Base-by-base conservation (phyloP, 139 green algal genomes). In the Yamagishiella unicocca region DNA sequence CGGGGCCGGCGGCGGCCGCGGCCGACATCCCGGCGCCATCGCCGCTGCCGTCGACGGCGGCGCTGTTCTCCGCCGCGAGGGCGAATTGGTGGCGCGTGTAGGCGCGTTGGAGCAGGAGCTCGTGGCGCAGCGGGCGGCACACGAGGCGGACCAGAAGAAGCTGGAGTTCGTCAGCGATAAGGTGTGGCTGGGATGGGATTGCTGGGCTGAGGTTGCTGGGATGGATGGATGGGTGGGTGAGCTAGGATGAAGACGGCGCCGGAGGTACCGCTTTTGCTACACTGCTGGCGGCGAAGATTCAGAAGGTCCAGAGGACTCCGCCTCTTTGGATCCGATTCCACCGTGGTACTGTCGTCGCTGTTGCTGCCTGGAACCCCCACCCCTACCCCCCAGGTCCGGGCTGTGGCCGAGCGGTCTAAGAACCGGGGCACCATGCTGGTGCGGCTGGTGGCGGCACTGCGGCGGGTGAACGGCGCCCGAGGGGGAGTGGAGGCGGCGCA, bases 361-460 rank as follows among this genome's bases (percentile, higher is more conserved):
- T 25, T 58, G 50, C 67, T 54, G 2, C 38, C 70, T 37, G 38
- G 21, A 22, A 55, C 17, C 27, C 8, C 12, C 45, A 19, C 40
- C 40, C n/a, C 45, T 2, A 9, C 4, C n/a, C 4, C 22, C 0
- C 73, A 90, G 87, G 80, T 90, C 27, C 87, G 87, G 1, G 40
- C 70, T 35, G 58, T 90, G 54, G 87, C 87, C 4, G 87, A 90
- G 70, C 78, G 87, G 53, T 68, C 33, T 71, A 90, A 90, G 87
- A 82, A 73, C 31, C 87, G 87, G 1, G 87, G 87, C 42, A 72
- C 31, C 42, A 87, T 90, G 78, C 72, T 90, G 70, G 80, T 90
- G 42, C 83, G 72, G 50, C 79, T 90, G 53, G 62, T 90, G 79
- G 87, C 79, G 35, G 75, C 85, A 7, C 25, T 86, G 64, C 25